Percentiles rank a stretch among this genome's conserved stretches.
phyloP scores from a whole-genome alignment of 805 yeast genomes.

The Wickerhamomyces bovis region DNA sequence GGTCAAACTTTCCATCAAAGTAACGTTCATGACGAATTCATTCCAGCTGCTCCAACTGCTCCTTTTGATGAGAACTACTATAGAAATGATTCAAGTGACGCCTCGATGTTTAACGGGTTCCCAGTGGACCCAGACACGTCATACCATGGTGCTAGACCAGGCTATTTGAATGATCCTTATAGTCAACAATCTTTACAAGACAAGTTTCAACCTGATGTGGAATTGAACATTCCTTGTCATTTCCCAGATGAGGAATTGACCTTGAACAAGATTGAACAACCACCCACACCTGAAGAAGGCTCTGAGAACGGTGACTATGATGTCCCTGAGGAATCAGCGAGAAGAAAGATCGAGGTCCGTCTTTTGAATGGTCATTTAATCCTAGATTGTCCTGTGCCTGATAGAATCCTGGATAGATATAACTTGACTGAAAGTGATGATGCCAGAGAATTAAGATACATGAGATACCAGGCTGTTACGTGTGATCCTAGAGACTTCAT shows the following conservation, averaged over 20 bases:
- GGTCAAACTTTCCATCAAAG: conserved; percentile 11
- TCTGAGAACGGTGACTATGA: conserved; percentile 38
- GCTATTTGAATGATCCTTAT: background rate
- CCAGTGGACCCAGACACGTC: conserved; percentile 7
- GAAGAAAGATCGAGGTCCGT: conserved; percentile 26
- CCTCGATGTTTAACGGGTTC: conserved; percentile 10
- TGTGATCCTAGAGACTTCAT: conserved; percentile 78
- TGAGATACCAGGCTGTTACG: conserved; percentile 93
- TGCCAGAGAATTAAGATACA: conserved; percentile 62
- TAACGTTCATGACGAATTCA: conserved; percentile 8
- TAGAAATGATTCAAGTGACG: conserved; percentile 3
- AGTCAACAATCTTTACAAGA: background rate
- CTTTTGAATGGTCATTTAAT: conserved; percentile 67
- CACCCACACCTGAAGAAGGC: conserved; percentile 7
- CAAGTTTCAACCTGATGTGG: background rate
- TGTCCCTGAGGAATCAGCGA: conserved; percentile 39
- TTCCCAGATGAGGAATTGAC: conserved; percentile 1
- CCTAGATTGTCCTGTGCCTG: conserved; percentile 85
- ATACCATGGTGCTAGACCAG: background rate
- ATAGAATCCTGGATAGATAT: conserved; percentile 51
- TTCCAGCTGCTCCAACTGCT: background rate
- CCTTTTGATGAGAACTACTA: background rate
- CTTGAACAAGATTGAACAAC: background rate
- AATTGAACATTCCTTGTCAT: background rate
- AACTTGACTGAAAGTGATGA: conserved; percentile 36